Base-by-base conservation (phyloP, 371 early-diverging fungal genomes). In the Lichtheimia ramosa region DNA sequence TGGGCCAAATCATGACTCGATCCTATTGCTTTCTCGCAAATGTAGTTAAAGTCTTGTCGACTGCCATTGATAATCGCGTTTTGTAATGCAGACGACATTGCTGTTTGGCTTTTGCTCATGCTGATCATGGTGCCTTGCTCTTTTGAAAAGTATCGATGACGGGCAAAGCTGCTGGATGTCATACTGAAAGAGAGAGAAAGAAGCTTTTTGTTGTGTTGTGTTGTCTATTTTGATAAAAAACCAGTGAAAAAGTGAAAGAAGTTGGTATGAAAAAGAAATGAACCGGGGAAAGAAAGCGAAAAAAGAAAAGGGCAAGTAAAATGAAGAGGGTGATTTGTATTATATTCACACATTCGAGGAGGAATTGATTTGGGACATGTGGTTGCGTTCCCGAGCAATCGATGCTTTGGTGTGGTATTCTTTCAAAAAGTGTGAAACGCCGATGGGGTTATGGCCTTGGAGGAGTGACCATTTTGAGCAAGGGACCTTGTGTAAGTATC, bases 21-120 rank as follows among this genome's bases (percentile, higher is more conserved):
- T n/a, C n/a, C n/a, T n/a, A n/a, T n/a, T n/a, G 27, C 54, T 40
- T 62, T 58, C 28, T 42, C 48, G 20, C 52, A 60, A 10, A 69
- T 51, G 54, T 55, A 51, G 27, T 53, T 48, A 55, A 75, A 71
- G 39, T 64, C 72, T 6, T 67, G 65, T 54, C 58, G 58, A 4
- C 61, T 49, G 21, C 72, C 62, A 13, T 53, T 61, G 24, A 58
- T 60, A 55, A 75, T 69, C 25, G 69, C 59, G 15, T 53, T 55
- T 57, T 75, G 69, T 28, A 71, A 48, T 20, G 60, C 55, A 51
- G 65, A 61, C 71, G 64, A 68, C 18, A 68, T 49, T 61, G 5
- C 53, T 64, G 64, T 57, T 65, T 62, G 53, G 54, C 56, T 66
- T 66, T 51, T 70, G 66, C 28, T 70, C 64, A 43, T 54, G 25